phyloP scores from a whole-genome alignment of 2,329 filamentous ascomycete genomes.

The Pezicula radicicola region DNA sequence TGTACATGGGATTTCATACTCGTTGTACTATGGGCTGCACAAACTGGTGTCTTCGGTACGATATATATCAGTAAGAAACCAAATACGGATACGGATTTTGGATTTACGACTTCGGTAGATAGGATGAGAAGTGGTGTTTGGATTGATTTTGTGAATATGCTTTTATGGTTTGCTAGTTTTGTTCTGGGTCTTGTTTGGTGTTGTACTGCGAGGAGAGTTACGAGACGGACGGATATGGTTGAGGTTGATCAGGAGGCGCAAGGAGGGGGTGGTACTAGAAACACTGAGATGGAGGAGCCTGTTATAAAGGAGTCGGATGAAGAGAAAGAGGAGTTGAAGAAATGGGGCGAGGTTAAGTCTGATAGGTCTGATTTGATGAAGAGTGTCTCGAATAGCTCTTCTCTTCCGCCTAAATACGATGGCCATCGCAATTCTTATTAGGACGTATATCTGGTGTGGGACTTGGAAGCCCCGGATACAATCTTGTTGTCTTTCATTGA shows the following conservation, averaged over 20 bases:
- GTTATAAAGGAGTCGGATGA: too few species aligned
- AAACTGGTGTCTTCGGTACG: slow-evolving; percentile 78
- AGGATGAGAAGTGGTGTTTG: slow-evolving; percentile 79
- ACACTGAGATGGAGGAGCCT: too few species aligned
- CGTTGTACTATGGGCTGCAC: slow-evolving; percentile 71
- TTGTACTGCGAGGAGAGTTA: slow-evolving; percentile 2
- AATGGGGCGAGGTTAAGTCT: too few species aligned
- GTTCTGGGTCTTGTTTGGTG: slow-evolving; percentile 5
- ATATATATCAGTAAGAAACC: slow-evolving; percentile 27
- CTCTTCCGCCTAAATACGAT: too few species aligned
- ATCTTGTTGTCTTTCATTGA: too few species aligned
- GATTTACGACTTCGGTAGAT: not conserved
- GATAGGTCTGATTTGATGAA: too few species aligned
- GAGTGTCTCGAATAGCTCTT: too few species aligned
- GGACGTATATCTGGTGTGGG: too few species aligned
- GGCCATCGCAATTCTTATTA: too few species aligned
- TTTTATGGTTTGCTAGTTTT: slow-evolving; percentile 62
- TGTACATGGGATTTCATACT: slow-evolving; percentile 68
- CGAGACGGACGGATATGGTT: not conserved
- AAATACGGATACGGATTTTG: not conserved
- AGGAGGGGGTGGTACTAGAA: too few species aligned
- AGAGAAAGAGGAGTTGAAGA: too few species aligned
- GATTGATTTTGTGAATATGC: slow-evolving; percentile 69
- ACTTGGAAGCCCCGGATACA: too few species aligned
- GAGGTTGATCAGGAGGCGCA: not conserved